Base-by-base conservation (phyloP, 1,284 basidiomycete genomes). In the Puccinia polysora region DNA sequence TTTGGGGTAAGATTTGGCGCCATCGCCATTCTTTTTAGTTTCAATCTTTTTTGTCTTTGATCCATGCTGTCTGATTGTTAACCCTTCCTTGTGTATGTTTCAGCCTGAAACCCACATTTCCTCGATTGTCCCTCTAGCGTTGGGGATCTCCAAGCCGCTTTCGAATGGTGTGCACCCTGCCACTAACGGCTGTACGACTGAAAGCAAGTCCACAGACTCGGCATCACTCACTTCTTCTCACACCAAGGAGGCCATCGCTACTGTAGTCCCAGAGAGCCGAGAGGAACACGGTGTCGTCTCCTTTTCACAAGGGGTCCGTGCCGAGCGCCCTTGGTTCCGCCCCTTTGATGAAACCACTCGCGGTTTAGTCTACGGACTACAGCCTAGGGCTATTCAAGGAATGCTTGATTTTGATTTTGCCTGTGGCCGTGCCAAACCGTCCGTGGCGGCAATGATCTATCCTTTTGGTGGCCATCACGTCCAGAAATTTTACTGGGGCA, bases 391-490 rank as follows among this genome's bases (percentile, higher is more conserved):
- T 56, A 97, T 98, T 81, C 96, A 98, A 83, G 95, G 95, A 79
- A 98, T 98, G 96, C 89, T 98, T 77, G 95, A 98, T 86, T 98
- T 98, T 78, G 95, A 98, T 85, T 98, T 89, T 83, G 92, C 91
- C 18, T 98, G 96, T 82, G 95, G 95, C 38, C 90, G 96, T 75
- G 82, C 86, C 74, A 86, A 88, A n/a, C 94, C 95, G 59, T 91
- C 89, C 68, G 95, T 98, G 75, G 95, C 95, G 47, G 95, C 96
- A 69, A 98, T 98, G 95, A 97, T 98, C 81, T 98, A 98, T 82
- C 96, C 96, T 80, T 98, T 98, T 83, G 95, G 95, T 80, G 95
- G 95, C 38, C 95, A 97, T 83, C 95, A 97, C 84, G 96, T 97
- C 81, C 95, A 98, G 83, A 98, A 98, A 85, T 96, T 97, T 86